Percentiles rank a stretch among this genome's conserved stretches.
These are phyloP conservation scores for Cryptococcus sp. DNA, from an alignment of 1,284 basidiomycete genomes.

Conservation along the genomic window DNA sequence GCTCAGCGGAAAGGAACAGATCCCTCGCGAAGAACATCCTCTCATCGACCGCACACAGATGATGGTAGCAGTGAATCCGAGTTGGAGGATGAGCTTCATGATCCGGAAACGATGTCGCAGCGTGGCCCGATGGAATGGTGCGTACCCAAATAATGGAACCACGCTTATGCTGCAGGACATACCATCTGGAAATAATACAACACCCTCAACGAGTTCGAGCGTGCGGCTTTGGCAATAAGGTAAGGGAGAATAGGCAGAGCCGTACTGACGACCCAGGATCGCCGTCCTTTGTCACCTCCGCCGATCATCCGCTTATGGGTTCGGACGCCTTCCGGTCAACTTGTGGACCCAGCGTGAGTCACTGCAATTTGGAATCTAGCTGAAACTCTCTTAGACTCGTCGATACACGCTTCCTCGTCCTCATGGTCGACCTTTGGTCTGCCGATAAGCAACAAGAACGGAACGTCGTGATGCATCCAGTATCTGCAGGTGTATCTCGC, in stretches of 20 bases:
- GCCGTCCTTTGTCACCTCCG: slow-evolving; percentile 82
- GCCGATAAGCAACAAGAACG: slow-evolving; percentile 74
- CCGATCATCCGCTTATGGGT: slow-evolving; percentile 61
- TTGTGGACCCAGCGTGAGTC: slow-evolving; percentile 75
- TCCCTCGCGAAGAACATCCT: no score
- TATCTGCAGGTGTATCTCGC: slow-evolving; percentile 16
- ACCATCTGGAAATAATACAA: slow-evolving; percentile 78
- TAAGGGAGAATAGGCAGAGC: slow-evolving; percentile 46
- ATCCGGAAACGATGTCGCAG: neutral
- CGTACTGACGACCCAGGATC: slow-evolving; percentile 62
- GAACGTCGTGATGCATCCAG: slow-evolving; percentile 82
- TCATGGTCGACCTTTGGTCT: slow-evolving; percentile 86
- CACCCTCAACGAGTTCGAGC: slow-evolving; percentile 84
- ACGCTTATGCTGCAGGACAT: slow-evolving; percentile 59
- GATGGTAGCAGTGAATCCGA: neutral
- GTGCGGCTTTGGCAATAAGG: slow-evolving; percentile 94
- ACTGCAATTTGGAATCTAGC: slow-evolving; percentile 1
- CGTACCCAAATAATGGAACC: neutral
- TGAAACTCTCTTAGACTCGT: slow-evolving; percentile 62
- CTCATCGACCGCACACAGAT: neutral
- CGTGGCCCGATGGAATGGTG: slow-evolving; percentile 15
- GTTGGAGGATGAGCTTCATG: neutral
- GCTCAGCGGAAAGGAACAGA: neutral
- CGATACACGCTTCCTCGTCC: slow-evolving; percentile 79
- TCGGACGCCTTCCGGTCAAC: slow-evolving; percentile 58